phyloP scores from a whole-genome alignment of 208 protist genomes.

The Porcisia hertigi region DNA sequence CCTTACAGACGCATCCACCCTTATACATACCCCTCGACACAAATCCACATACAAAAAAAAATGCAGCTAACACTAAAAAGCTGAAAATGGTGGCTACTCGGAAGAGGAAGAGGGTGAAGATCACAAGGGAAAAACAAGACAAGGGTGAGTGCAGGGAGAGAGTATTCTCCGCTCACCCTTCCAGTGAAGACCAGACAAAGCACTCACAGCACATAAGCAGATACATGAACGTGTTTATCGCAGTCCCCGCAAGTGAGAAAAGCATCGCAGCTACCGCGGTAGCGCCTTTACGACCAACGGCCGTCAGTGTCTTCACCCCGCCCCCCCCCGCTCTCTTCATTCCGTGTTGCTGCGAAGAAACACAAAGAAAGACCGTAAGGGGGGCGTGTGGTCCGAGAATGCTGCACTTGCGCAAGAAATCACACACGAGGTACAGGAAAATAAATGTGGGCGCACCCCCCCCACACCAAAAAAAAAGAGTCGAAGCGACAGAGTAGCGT shows the following conservation, averaged over 20 bases:
- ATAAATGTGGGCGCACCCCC: background rate
- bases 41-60: background rate
- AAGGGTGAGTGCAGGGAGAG: background rate
- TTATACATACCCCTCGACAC: background rate
- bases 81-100: background rate
- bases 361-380: background rate
- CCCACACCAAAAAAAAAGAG: background rate
- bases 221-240: slow-evolving; percentile 6
- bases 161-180: background rate
- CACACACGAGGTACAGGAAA: background rate
- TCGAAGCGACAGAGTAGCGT: background rate
- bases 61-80: background rate
- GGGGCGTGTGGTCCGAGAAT: no score
- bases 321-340: background rate
- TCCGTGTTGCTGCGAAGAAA: background rate
- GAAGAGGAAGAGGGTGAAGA: background rate
- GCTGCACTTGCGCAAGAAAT: no score
- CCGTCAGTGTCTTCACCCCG: background rate
- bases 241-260: background rate
- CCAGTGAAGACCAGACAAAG: background rate
- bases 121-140: background rate
- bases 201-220: background rate
- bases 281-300: background rate
- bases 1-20: slow-evolving; percentile 1
- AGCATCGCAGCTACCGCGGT: background rate